These are phyloP conservation scores for Phialocephala subalpina DNA, from an alignment of 2,329 filamentous ascomycete genomes.

Conservation along the genomic window DNA sequence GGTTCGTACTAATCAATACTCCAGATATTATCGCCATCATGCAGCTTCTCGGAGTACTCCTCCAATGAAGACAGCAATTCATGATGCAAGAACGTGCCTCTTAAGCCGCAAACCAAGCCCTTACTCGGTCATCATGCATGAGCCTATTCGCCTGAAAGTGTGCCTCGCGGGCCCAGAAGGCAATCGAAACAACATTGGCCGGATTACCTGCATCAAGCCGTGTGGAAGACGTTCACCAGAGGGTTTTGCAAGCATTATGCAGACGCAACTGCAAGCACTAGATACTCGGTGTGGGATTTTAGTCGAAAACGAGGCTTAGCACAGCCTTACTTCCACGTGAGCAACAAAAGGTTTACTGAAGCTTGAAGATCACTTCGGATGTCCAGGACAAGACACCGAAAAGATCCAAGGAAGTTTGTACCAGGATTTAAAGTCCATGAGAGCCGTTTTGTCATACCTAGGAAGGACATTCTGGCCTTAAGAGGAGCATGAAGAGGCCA, in stretches of 20 bases:
- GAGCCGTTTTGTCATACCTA: too few relatives aligned
- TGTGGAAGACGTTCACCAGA: not conserved
- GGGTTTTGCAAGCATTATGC: not conserved
- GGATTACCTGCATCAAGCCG: slow-evolving; percentile 15
- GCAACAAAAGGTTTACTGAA: too few relatives aligned
- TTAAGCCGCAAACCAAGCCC: not conserved
- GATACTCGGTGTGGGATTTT: slow-evolving; percentile 17
- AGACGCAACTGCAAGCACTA: slow-evolving; percentile 10
- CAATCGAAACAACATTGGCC: slow-evolving; percentile 1
- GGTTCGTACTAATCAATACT: slow-evolving; percentile 11
- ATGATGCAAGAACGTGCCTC: slow-evolving; percentile 8
- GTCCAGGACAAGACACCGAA: not conserved
- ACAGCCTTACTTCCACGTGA: too few relatives aligned
- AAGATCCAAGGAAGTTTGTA: too few relatives aligned
- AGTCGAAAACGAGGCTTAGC: not conserved
- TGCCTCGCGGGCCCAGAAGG: not conserved
- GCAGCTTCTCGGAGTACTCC: slow-evolving; percentile 9
- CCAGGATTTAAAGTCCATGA: too few relatives aligned
- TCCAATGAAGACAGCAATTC: not conserved
- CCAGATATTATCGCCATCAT: slow-evolving; percentile 10
- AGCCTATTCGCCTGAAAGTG: not conserved
- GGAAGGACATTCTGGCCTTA: too few relatives aligned
- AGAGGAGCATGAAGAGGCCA: too few relatives aligned
- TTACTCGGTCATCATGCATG: slow-evolving; percentile 7
- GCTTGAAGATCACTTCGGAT: not conserved